Evolutionary conservation across 495 filamentous ascomycete genomes (phyloP).

Genomic region (Hyaloscypha finlandica): DNA sequence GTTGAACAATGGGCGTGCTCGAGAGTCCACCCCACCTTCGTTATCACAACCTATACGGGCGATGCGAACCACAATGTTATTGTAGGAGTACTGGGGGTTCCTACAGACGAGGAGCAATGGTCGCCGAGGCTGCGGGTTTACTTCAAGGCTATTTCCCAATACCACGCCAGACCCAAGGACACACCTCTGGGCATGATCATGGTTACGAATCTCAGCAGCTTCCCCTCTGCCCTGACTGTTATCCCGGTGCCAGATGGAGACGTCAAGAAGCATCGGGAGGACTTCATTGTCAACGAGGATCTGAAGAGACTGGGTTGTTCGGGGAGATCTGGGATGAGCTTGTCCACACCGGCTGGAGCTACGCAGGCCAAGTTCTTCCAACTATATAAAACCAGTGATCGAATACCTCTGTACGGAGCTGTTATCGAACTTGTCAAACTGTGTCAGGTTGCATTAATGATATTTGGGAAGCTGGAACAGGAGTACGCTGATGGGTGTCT

Average conservation of each 20-base stretch:
- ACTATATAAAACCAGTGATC: constrained; percentile 83
- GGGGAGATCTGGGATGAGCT: constrained; percentile 80
- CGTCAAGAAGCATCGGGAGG: constrained; percentile 73
- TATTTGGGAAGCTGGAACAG: constrained; percentile 85
- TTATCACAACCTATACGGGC: constrained; percentile 93
- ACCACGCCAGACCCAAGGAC: constrained; percentile 79
- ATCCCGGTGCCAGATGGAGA: constrained; percentile 88
- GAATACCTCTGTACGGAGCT: constrained; percentile 70
- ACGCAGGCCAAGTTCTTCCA: constrained; percentile 91
- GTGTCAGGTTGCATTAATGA: constrained; percentile 83
- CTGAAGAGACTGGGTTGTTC: constrained; percentile 91
- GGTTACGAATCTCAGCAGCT: constrained; percentile 89
- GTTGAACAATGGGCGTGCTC: constrained; percentile 99
- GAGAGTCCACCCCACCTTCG: constrained; percentile 82
- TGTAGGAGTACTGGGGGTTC: constrained; percentile 82
- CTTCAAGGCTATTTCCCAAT: constrained; percentile 81
- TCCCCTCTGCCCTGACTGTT: constrained; percentile 86
- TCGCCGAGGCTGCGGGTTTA: constrained; percentile 76
- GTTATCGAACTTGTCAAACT: constrained; percentile 91
- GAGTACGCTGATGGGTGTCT: constrained; percentile 91
- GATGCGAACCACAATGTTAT: constrained; percentile 74
- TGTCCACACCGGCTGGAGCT: constrained; percentile 72
- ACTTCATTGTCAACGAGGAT: constrained; percentile 94
- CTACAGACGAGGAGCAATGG: constrained; percentile 79
- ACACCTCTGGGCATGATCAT: constrained; percentile 84